Conservation (phyloP, 2,329 filamentous ascomycete genomes). For the Fusarium robinianum region DNA sequence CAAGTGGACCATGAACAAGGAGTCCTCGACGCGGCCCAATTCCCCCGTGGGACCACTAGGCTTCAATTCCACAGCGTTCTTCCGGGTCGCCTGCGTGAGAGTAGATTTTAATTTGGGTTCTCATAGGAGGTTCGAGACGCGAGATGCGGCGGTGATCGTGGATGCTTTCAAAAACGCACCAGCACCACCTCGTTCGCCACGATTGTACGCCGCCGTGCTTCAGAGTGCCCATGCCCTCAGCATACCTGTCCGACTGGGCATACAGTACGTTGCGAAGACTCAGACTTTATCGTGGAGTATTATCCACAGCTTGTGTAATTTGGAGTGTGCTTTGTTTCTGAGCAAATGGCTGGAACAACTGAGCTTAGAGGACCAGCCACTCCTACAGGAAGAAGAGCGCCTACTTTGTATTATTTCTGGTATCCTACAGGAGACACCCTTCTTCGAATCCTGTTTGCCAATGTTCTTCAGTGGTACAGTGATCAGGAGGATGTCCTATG, state of each 20-base stretch:
- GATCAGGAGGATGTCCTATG: no score
- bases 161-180: conserved; percentile 45
- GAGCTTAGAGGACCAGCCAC: no score
- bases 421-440: no score
- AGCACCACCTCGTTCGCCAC: conserved; percentile 50
- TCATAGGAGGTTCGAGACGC: conserved; percentile 48
- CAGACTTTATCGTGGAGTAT: conserved; percentile 63
- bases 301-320: conserved; percentile 57
- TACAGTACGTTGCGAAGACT: conserved; percentile 58
- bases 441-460: no score
- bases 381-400: no score
- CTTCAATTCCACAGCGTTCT: conserved; percentile 51
- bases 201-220: conserved; percentile 53
- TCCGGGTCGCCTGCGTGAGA: conserved; percentile 52
- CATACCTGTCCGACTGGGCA: conserved; percentile 58
- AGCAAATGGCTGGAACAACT: conserved; percentile 57
- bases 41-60: conserved; percentile 62
- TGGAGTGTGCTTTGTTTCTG: conserved; percentile 59
- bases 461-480: no score
- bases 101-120: conserved; percentile 52
- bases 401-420: no score
- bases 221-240: conserved; percentile 60
- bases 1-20: conserved; percentile 6
- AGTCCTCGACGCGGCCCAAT: conserved; percentile 40
- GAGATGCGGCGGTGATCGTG: conserved; percentile 48